Conservation (phyloP, 331 rosid species). For the Pyrus hybrid region DNA sequence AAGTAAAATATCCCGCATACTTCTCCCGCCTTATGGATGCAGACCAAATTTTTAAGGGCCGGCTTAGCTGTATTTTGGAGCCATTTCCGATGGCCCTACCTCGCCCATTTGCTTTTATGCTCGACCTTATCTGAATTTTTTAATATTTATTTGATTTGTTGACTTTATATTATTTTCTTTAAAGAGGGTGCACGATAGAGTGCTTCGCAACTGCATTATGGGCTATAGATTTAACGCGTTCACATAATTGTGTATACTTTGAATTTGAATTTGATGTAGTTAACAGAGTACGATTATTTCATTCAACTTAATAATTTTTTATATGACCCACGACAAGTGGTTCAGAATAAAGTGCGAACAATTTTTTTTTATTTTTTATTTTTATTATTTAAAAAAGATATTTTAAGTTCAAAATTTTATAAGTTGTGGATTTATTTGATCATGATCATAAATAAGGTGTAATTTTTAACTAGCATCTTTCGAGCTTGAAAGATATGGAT, state of each 20-base stretch:
- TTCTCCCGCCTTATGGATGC: slow-evolving; percentile 7
- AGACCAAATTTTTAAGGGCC: slow-evolving; percentile 11
- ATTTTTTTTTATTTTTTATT: too few species aligned
- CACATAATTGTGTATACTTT: too few species aligned
- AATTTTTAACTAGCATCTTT: accelerated
- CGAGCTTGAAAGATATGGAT: too few species aligned
- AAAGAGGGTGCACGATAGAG: background rate
- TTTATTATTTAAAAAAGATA: too few species aligned
- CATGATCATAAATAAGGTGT: accelerated
- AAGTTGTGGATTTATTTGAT: too few species aligned
- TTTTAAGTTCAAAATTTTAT: too few species aligned
- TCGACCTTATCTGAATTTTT: background rate
- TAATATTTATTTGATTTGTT: background rate
- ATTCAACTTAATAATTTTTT: too few species aligned
- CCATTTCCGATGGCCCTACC: slow-evolving; percentile 21
- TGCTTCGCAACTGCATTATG: background rate
- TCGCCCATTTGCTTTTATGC: slow-evolving; percentile 23
- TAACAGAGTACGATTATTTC: too few species aligned
- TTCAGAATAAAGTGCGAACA: too few species aligned
- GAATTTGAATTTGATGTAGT: too few species aligned
- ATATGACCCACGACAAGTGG: too few species aligned
- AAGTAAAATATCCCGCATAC: background rate
- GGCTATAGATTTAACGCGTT: too few species aligned
- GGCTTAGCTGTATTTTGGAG: slow-evolving; percentile 40
- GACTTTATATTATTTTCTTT: background rate